These are phyloP conservation scores for Diaporthe citrichinensis DNA, from an alignment of 2,329 filamentous ascomycete species.

Conservation along the genomic window DNA sequence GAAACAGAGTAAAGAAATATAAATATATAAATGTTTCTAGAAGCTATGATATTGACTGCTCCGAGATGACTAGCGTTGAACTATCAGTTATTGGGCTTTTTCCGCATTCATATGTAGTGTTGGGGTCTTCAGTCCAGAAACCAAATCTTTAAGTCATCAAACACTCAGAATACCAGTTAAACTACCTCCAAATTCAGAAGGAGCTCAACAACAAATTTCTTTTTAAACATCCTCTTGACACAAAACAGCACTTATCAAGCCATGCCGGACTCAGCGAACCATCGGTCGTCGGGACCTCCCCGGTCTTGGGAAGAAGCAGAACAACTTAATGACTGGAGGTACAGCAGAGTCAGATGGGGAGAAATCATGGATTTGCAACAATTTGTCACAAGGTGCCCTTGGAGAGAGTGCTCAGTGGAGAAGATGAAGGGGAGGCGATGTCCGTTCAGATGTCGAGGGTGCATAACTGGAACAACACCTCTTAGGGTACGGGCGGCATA, in stretches of 20 bases:
- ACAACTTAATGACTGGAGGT: neutral
- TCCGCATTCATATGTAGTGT: neutral
- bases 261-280: neutral
- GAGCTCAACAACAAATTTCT: too few relatives aligned
- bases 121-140: neutral
- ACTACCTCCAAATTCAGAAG: too few relatives aligned
- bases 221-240: too few relatives aligned
- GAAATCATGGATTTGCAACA: neutral
- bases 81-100: neutral
- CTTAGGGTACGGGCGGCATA: neutral
- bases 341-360: neutral
- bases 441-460: neutral
- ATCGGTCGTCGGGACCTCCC: neutral
- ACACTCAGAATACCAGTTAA: neutral
- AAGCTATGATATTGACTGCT: neutral
- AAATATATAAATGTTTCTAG: too few relatives aligned
- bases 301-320: neutral
- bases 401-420: neutral
- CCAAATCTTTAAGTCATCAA: neutral
- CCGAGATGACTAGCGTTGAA: neutral
- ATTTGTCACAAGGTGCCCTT: neutral
- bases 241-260: neutral
- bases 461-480: neutral
- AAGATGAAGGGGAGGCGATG: neutral
- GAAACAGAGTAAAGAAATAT: neutral